A percentile compares a stretch with the other conserved stretches of the same genome.
Conservation (phyloP, 148 eudicot species). For the Fallopia convolvulus region DNA sequence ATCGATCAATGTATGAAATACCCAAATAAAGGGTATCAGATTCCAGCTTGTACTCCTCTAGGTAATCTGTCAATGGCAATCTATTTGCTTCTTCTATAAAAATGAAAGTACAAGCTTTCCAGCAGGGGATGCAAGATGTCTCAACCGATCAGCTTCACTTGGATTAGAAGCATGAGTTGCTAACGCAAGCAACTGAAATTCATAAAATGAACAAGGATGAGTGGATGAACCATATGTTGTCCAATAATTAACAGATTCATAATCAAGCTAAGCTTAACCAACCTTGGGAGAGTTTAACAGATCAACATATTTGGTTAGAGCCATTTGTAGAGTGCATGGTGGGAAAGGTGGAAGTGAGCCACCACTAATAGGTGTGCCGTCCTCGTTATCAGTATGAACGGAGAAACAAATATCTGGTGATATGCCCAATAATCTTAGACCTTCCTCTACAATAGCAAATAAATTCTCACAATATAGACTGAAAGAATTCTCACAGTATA, state of each 20-base stretch:
- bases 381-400: conserved; percentile 69
- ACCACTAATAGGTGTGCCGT: conserved; percentile 51
- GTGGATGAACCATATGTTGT: not conserved
- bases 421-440: conserved; percentile 53
- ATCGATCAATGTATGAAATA: conserved; percentile 45
- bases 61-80: conserved; percentile 33
- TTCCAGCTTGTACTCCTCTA: conserved; percentile 53
- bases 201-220: not conserved
- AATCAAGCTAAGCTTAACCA: not conserved
- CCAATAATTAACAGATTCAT: not conserved
- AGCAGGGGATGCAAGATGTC: conserved; percentile 82
- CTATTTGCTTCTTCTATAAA: conserved; percentile 40
- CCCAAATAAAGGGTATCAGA: conserved; percentile 49
- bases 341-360: conserved; percentile 79
- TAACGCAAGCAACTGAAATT: conserved; percentile 68
- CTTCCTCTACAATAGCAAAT: conserved; percentile 68
- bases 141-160: conserved; percentile 80
- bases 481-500: conserved; percentile 87
- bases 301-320: conserved; percentile 79
- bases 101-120: conserved; percentile 81
- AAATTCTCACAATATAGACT: no score
- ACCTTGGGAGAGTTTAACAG: conserved; percentile 88
- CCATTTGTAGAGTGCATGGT: conserved; percentile 68
- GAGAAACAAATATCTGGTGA: conserved; percentile 73
- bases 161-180: conserved; percentile 91